Percentiles rank a stretch among this genome's conserved stretches.
These are phyloP conservation scores for Colletotrichum tamarilloi DNA, from an alignment of 2,329 filamentous ascomycete species.

Conservation along the genomic window DNA sequence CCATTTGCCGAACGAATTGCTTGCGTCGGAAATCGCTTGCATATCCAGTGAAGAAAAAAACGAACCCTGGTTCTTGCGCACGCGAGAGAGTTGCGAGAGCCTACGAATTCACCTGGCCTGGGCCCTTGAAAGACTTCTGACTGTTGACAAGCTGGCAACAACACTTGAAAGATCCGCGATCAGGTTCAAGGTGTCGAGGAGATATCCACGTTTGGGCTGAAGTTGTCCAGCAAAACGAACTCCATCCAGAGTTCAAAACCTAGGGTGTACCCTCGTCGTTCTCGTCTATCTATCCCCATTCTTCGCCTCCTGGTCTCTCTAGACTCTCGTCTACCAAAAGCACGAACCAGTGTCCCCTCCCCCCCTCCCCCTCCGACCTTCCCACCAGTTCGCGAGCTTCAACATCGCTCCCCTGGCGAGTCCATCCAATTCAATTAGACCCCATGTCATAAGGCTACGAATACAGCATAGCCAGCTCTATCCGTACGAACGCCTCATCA, in stretches of 20 bases:
- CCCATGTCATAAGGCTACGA: background rate
- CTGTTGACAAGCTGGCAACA: background rate
- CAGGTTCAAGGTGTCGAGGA: background rate
- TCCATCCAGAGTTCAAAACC: background rate
- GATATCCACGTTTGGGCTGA: background rate
- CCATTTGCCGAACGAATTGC: constrained; percentile 9
- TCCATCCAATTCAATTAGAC: constrained; percentile 2
- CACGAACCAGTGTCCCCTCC: background rate
- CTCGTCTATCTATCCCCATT: background rate
- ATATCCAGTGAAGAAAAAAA: constrained; percentile 1
- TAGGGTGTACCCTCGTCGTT: background rate
- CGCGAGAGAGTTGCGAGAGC: background rate
- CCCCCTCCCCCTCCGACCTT: background rate
- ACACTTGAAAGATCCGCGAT: background rate
- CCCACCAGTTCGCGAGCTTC: constrained; percentile 14
- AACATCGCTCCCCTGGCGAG: background rate
- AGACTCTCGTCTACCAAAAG: background rate
- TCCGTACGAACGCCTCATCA: background rate
- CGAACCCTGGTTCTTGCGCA: background rate
- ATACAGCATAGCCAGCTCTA: background rate
- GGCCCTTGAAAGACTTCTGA: too few species aligned
- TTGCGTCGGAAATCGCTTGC: constrained; percentile 12
- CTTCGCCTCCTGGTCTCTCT: background rate
- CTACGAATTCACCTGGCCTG: background rate
- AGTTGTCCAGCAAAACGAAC: background rate